phyloP scores from a whole-genome alignment of 176 grass and related monocot genomes.

The Carex kokanica region DNA sequence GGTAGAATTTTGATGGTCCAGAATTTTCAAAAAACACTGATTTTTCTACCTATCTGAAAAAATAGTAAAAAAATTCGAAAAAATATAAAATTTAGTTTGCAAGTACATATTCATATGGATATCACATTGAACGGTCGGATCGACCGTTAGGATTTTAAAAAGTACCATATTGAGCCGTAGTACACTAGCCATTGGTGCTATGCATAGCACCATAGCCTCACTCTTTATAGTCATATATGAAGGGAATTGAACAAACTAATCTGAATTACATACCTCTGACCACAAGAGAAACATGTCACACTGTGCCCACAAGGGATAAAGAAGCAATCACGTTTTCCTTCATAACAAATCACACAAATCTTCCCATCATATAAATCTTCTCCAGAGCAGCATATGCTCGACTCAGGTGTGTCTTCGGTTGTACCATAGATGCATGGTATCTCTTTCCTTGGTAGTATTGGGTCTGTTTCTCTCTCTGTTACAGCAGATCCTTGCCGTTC shows the following conservation, averaged over 20 bases:
- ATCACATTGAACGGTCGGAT: too few relatives aligned
- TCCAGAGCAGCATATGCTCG: slow-evolving; percentile 22
- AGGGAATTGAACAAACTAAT: background rate
- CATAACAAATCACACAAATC: slow-evolving; percentile 49
- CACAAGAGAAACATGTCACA: slow-evolving; percentile 32
- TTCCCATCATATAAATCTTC: slow-evolving; percentile 46
- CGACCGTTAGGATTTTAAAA: too few relatives aligned
- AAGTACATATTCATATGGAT: too few relatives aligned
- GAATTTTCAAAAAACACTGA: too few relatives aligned
- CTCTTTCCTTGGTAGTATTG: slow-evolving; percentile 41
- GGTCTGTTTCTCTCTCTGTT: slow-evolving; percentile 25
- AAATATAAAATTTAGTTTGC: too few relatives aligned
- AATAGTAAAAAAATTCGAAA: too few relatives aligned
- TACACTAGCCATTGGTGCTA: too few relatives aligned
- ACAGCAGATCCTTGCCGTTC: background rate
- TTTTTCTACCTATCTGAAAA: too few relatives aligned
- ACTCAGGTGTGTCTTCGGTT: slow-evolving; percentile 28
- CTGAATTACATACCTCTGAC: slow-evolving; percentile 30
- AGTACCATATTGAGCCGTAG: too few relatives aligned
- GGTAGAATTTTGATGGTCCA: too few relatives aligned
- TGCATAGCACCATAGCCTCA: too few relatives aligned
- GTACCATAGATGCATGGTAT: slow-evolving; percentile 33
- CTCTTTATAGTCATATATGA: too few relatives aligned
- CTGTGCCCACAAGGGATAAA: slow-evolving; percentile 43
- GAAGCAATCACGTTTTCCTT: slow-evolving; percentile 32